Base-by-base conservation (phyloP, 805 yeast genomes). In the Lachancea waltii region DNA sequence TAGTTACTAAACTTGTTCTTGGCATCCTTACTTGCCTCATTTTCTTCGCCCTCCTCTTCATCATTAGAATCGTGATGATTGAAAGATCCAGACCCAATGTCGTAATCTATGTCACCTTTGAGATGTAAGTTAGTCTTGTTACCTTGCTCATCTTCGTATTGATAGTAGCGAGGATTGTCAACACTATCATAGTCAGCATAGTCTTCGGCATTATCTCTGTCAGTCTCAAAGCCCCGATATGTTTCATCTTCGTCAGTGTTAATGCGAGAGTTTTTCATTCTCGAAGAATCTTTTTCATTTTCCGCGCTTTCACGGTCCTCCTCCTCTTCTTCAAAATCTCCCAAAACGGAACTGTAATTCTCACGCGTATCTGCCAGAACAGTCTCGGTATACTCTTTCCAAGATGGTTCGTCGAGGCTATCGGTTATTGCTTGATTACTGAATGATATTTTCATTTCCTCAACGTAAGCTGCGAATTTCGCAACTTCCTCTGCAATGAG, bases 401-500 rank as follows among this genome's bases (percentile, higher is more conserved):
- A 89, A 9, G 69, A 27, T 9, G 49, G 34, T 25, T 58, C 59
- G 18, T 51, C 49, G 17, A 61, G 41, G 33, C 53, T 47, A 3
- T 49, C 49, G 30, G 45, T 38, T 3, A 60, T 54, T 7, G 44
- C 50, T 10, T 54, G 42, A 19, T 54, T 53, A 17, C 49, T 36
- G 35, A 56, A 57, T 2, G 47, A 46, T 13, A 59, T 47, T 25
- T 58, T 55, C 53, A 56, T 52, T 37, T 59, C 64, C 19, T 60
- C 58, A 26, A 71, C 64, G 16, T 75, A 68, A 4, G 68, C 64
- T 4, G 69, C 59, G 56, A 92, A 92, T 61, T 92, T 92, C 31
- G 89, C 96, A 33, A 92, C 92, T 59, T 92, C 98, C 59, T 92
- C 98, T 31, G 96, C 89, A 36, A 92, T 85, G 28, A 92, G 67